phyloP scores from a whole-genome alignment of 2,329 filamentous ascomycete genomes.

The Berkeleyomyces rouxiae region DNA sequence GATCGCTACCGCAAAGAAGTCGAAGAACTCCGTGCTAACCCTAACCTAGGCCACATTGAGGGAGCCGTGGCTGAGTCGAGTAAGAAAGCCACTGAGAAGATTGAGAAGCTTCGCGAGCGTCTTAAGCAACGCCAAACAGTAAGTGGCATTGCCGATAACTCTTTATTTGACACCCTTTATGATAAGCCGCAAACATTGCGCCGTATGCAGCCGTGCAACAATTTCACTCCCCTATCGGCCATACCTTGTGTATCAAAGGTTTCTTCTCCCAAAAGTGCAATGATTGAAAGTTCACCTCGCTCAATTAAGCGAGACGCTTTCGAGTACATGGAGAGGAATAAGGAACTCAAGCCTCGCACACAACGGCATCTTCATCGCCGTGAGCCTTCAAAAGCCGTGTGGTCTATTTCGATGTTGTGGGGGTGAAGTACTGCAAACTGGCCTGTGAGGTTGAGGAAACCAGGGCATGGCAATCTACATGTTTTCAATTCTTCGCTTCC shows the following conservation, averaged over 20 bases:
- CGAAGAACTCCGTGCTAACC: conserved; percentile 26
- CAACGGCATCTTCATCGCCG: not conserved
- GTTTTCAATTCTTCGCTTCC: not conserved
- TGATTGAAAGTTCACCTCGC: conserved; percentile 5
- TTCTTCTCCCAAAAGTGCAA: conserved; percentile 1
- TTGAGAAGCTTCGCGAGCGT: conserved; percentile 39
- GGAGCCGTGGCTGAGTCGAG: conserved; percentile 21
- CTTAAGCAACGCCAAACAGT: conserved; percentile 44
- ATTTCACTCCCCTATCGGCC: not conserved
- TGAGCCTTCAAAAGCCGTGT: not conserved
- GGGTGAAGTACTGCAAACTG: not conserved
- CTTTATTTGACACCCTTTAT: not conserved
- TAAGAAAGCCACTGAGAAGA: conserved; percentile 33
- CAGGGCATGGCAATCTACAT: not conserved
- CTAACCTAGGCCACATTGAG: conserved; percentile 21
- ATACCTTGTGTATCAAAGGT: not conserved
- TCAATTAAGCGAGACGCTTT: conserved; percentile 11
- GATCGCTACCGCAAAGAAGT: conserved; percentile 40
- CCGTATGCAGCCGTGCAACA: conserved; percentile 6
- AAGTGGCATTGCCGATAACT: conserved; percentile 21
- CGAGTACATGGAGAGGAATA: conserved; percentile 6
- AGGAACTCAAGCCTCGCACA: not conserved
- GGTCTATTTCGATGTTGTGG: not conserved
- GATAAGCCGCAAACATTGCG: conserved; percentile 1
- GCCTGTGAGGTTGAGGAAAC: not conserved